Base-by-base conservation (phyloP, 2,329 filamentous ascomycete genomes). In the Pestalotiopsis sp. region DNA sequence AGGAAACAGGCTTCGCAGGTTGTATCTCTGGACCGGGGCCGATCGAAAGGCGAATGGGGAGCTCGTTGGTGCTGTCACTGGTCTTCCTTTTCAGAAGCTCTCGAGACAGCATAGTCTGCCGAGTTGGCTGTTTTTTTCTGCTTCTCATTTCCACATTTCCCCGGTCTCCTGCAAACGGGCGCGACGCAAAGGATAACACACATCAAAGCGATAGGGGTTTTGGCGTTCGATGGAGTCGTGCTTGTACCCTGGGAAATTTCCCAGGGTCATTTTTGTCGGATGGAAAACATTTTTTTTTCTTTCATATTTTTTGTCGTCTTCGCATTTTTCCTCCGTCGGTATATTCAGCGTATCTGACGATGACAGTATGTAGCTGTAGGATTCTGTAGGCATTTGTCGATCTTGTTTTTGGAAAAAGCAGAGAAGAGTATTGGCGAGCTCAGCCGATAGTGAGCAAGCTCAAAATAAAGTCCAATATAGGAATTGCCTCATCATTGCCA, bases 201-300 rank as follows among this genome's bases (percentile, higher is more conserved):
- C 59, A 62, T 40, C 59, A 62, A 62, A 62, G 59, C 59, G 59
- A 62, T 17, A 62, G 59, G 59, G 59, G 59, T 62, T 62, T 36
- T 36, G 59, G 59, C 59, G 59, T 62, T 62, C 13, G n/a, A 62
- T 36, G 31, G 59, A 62, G 59, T 62, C n/a, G 27, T 27, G 17
- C 38, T 17, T 59, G 20, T 27, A 23, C 45, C 23, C 17, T 52
- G n/a, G 13, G 45, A 52, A 20, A 52, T 52, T 52, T 52, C 45
- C 45, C 14, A 36, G 27, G 14, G n/a, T 61, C 31, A 14, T 36
- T 61, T 62, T 62, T 40, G 38, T 62, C 59, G 13, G 25, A n/a
- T 62, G 45, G 45, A 52, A 52, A 52, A 52, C 20, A 36, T n/a
- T 20, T 57, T 57, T 41, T 25, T 64, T 14, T 41, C 25, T 64